Evolutionary conservation across 2,329 filamentous ascomycete species (phyloP).

Genomic region (Penicillium sp.): DNA sequence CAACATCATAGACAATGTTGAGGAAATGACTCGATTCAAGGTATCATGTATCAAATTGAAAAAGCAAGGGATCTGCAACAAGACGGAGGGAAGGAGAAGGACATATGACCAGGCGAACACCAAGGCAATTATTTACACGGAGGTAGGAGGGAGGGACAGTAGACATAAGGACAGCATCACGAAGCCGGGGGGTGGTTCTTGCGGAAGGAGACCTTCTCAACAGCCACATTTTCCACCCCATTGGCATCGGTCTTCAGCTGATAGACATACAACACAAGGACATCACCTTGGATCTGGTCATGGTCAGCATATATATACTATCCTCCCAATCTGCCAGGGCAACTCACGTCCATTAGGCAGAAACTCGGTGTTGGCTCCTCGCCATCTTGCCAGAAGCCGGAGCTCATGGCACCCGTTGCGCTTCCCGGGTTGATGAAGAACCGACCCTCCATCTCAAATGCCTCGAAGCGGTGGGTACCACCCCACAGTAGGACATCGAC

Average conservation of each 20-base stretch:
- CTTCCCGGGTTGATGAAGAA: conserved; percentile 70
- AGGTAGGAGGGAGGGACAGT: conserved; percentile 8
- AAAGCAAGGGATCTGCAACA: neutral
- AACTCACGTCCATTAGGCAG: conserved; percentile 93
- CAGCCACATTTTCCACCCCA: conserved; percentile 73
- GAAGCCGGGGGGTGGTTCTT: conserved; percentile 65
- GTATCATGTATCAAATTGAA: conserved; percentile 16
- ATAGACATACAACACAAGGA: conserved; percentile 93
- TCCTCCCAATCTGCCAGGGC: neutral
- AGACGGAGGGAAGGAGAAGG: neutral
- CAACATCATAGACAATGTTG: neutral
- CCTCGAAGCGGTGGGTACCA: conserved; percentile 67
- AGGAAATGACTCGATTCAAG: conserved; percentile 7
- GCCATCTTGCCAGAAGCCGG: conserved; percentile 56
- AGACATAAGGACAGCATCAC: conserved; percentile 33
- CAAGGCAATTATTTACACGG: conserved; percentile 35
- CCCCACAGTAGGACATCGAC: conserved; percentile 69
- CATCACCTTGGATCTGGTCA: conserved; percentile 85
- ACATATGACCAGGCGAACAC: neutral
- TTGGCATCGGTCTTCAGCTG: conserved; percentile 74
- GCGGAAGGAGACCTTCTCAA: conserved; percentile 83
- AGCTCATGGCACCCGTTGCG: conserved; percentile 64
- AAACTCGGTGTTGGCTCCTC: conserved; percentile 85
- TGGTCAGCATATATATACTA: conserved; percentile 12
- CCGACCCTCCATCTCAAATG: conserved; percentile 69